These are phyloP conservation scores for Hypoxylon sp. DNA, from an alignment of 2,329 filamentous ascomycete genomes.

Conservation along the genomic window DNA sequence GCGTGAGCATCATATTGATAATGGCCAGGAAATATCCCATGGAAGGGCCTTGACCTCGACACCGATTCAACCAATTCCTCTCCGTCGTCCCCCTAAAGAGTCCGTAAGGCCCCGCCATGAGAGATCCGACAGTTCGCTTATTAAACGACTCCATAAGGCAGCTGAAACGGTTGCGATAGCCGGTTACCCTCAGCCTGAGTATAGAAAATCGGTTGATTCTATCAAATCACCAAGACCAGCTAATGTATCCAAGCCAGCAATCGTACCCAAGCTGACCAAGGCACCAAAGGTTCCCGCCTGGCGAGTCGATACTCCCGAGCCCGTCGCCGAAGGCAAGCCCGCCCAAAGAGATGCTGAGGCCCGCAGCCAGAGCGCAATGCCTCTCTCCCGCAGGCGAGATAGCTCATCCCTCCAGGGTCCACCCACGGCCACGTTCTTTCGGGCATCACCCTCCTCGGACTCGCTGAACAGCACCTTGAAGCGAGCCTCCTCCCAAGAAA, in stretches of 20 bases:
- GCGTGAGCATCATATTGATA: not conserved
- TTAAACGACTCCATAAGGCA: conserved; percentile 21
- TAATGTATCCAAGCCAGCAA: too few species aligned
- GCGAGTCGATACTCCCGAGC: conserved; percentile 11
- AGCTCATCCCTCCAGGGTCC: not conserved
- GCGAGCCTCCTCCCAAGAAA: not conserved
- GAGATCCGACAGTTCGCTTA: conserved; percentile 19
- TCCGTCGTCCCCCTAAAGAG: not conserved
- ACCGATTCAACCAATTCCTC: conserved; percentile 8
- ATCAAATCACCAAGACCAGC: too few species aligned
- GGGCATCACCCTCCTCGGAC: conserved; percentile 5
- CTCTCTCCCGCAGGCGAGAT: not conserved
- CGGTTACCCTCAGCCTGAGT: conserved; percentile 19
- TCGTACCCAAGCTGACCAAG: conserved; percentile 20
- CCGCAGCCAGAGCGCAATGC: not conserved
- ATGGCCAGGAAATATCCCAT: not conserved
- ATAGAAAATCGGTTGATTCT: too few species aligned
- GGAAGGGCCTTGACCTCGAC: conserved; percentile 8
- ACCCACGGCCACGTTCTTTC: conserved; percentile 9
- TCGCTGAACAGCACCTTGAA: not conserved
- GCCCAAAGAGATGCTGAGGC: too few species aligned
- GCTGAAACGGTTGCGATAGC: conserved; percentile 20
- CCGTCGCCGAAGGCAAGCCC: not conserved
- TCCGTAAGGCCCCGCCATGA: not conserved
- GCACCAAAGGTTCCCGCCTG: conserved; percentile 25